Evolutionary conservation across 352 stramenopile genomes (phyloP), one percentile per base, ranked within the genome.

Genomic region (Phytophthora citrophthora): DNA sequence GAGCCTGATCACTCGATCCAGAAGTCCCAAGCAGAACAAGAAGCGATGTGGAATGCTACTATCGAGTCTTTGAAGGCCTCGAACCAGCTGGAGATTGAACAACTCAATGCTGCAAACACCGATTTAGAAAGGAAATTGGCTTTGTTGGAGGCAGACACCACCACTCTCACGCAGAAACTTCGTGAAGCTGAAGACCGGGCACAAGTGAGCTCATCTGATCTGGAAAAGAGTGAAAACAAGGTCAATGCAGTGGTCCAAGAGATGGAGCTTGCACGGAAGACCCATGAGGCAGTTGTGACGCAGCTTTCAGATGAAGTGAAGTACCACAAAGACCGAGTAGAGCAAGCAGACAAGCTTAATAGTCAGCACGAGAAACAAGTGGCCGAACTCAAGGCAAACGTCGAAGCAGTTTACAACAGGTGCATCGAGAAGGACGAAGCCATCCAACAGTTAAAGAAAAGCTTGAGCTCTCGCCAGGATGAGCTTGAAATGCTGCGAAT

Each of bases 381-480:
- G 7, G 48, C 61, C 0, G 77, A 89, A 20, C 61, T 90, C 5
- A 75, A 89, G 41, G 9, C 48, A 11, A 86, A 72, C n/a, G 44
- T 84, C 0, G 63, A 83, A 24, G 53, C 54, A 24, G 70, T 74
- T 4, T 88, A 74, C 54, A 88, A 70, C 67, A 83, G 76, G 45
- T 87, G 55, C 26, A 80, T 70, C 53, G 74, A 88, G 23, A 90
- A 83, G 39, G 83, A 92, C 26, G 77, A 89, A 20, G 69, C 70
- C 2, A 68, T 89, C 3, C 78, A 86, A 27, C 74, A 81, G 7
- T 49, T 89, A 9, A 86, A 86, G 27, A 83, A 75, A 24, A 64
- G 31, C 5, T 51, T 92, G 23, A 26, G 68, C 1, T 31, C 68
- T 26, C 77, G 86, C 20, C 57, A 66, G 11, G 76, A 83, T 20